Evolutionary conservation across 805 yeast genomes (phyloP), one percentile per base, ranked within the genome.

Genomic region (Candida alai): DNA sequence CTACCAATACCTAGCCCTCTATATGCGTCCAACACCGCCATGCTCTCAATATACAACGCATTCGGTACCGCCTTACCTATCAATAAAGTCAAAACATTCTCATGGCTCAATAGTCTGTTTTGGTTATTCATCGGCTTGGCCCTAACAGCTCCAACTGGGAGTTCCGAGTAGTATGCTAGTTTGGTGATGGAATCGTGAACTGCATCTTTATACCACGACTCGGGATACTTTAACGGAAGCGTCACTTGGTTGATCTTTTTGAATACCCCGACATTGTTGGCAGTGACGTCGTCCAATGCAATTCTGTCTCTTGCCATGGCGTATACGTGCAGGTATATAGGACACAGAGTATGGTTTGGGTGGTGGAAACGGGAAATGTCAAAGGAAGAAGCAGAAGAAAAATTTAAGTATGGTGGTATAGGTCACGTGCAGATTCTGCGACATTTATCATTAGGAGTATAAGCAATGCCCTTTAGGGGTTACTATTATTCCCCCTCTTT

Each of bases 141-240:
- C 40, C 79, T 78, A 31, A 87, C 61, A 4, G 78, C 81, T 11
- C 93, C 96, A 4, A 87, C 90, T 6, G 95, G 87, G 5, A 84
- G 73, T 49, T 83, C 95, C 31, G 81, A 73, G 56, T 70, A 82
- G 58, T 68, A 84, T 0, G 81, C 84, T 36, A 78, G 60, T 49
- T 79, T 70, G 21, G 71, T 69, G 21, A 81, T 59, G 19, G 76
- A 79, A 16, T 67, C 76, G 2, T 34, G 28, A 17, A 70, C 54
- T 10, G 76, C 60, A 15, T 69, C 69, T 19, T 64, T 45, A 42
- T 78, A 78, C 70, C 80, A 80, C 2, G 58, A 43, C 1, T 73
- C 74, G 1, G 76, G 49, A 47, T 75, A 81, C 2, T 51, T 36
- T 0, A 71, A 60, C 3, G 84, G 82, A n/a, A 78, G 61, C 5